Evolutionary conservation across 2,329 filamentous ascomycete species (phyloP).

Genomic region (Ilyonectria mors-panacis): DNA sequence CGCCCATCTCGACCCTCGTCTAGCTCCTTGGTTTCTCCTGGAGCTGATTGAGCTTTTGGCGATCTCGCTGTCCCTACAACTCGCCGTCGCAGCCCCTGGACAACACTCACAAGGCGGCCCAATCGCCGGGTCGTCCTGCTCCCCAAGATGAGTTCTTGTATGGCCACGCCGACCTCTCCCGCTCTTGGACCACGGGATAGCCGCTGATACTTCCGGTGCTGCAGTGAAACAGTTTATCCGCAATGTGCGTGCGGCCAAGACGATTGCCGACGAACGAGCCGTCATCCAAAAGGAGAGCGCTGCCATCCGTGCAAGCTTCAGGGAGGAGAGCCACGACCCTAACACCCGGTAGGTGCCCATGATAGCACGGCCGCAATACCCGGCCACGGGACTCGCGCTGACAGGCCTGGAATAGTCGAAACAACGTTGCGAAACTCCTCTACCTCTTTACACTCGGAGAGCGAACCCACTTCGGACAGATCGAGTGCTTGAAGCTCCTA

Average conservation of each 20-base stretch:
- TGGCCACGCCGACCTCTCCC: slow-evolving; percentile 24
- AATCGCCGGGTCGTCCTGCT: slow-evolving; percentile 49
- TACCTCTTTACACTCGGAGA: slow-evolving; percentile 99
- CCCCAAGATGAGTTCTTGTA: slow-evolving; percentile 59
- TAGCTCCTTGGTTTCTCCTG: slow-evolving; percentile 31
- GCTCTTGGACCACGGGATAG: slow-evolving; percentile 8
- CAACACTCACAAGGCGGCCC: slow-evolving; percentile 49
- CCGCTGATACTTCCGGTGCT: slow-evolving; percentile 34
- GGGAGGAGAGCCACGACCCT: slow-evolving; percentile 95
- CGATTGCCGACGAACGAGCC: slow-evolving; percentile 97
- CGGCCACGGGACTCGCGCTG: slow-evolving; percentile 18
- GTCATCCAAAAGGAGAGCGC: slow-evolving; percentile 99
- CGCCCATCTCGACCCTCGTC: slow-evolving; percentile 13
- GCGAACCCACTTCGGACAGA: slow-evolving; percentile 98
- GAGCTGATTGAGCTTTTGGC: slow-evolving; percentile 44
- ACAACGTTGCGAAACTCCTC: slow-evolving; percentile 98
- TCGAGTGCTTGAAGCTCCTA: slow-evolving; percentile 97
- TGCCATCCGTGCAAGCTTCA: slow-evolving; percentile 95
- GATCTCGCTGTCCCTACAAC: slow-evolving; percentile 21
- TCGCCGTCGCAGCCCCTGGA: slow-evolving; percentile 42
- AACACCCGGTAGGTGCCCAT: slow-evolving; percentile 80
- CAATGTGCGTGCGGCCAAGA: slow-evolving; percentile 98
- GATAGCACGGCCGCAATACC: not conserved
- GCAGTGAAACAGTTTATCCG: slow-evolving; percentile 99
- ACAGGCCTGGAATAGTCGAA: slow-evolving; percentile 74